phyloP scores from a whole-genome alignment of 805 yeast genomes.

The Kuraishia cidri region DNA sequence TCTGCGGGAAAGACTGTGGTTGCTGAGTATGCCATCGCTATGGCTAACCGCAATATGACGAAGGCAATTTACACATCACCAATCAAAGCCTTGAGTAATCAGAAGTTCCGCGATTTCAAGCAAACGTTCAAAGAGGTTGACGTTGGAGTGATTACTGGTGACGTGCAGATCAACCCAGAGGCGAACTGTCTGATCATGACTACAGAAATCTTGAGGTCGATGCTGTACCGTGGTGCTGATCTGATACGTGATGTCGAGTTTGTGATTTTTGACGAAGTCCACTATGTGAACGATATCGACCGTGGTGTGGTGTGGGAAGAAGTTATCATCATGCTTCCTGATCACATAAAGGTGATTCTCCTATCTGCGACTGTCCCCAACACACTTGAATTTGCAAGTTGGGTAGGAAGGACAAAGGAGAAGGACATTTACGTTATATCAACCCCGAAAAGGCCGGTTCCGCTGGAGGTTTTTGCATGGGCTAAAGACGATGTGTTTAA shows the following conservation, averaged over 20 bases:
- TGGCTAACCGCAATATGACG: constrained; percentile 94
- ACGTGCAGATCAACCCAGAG: constrained; percentile 94
- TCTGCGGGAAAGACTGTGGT: constrained; percentile 99
- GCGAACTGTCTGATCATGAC: constrained; percentile 97
- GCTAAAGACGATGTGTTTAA: constrained; percentile 69
- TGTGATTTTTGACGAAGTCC: constrained; percentile 96
- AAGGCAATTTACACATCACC: constrained; percentile 96
- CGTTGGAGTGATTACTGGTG: constrained; percentile 94
- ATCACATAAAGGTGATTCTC: constrained; percentile 85
- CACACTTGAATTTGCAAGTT: constrained; percentile 93
- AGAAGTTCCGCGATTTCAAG: constrained; percentile 82
- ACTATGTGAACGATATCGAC: constrained; percentile 92
- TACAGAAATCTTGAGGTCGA: constrained; percentile 88
- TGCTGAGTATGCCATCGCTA: constrained; percentile 96
- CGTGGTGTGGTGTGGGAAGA: constrained; percentile 99
- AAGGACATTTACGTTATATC: constrained; percentile 95
- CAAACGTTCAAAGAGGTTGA: constrained; percentile 73
- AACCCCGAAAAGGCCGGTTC: constrained; percentile 95
- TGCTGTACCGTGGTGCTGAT: constrained; percentile 96
- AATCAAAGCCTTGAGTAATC: constrained; percentile 83
- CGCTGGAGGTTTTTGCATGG: constrained; percentile 81
- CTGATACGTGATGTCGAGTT: constrained; percentile 94
- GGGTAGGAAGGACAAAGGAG: constrained; percentile 97
- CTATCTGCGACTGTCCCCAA: constrained; percentile 98
- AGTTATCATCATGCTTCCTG: constrained; percentile 95